Evolutionary conservation across 768 basidiomycete species (phyloP).

Genomic region (Lyophyllum shimeji): DNA sequence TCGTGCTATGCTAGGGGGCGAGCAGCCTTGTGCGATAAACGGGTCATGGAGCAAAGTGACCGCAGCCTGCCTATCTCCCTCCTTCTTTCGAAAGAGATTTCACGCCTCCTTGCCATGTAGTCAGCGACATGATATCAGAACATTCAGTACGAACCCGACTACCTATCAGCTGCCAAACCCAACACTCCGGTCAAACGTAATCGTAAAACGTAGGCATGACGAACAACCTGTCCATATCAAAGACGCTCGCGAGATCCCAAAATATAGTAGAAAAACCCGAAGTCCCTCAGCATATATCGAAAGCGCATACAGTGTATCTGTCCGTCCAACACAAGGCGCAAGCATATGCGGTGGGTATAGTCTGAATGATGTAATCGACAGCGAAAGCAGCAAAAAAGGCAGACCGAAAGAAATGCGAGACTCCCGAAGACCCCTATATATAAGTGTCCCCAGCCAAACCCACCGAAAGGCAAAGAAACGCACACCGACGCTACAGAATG

Average conservation of each 20-base stretch:
- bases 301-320: background rate
- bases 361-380: background rate
- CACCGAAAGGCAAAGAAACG: background rate
- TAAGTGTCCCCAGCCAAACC: background rate
- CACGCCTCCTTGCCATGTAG: too few relatives aligned
- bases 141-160: too few relatives aligned
- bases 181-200: too few relatives aligned
- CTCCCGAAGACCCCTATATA: background rate
- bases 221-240: background rate
- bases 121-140: too few relatives aligned
- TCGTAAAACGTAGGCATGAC: background rate
- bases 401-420: background rate
- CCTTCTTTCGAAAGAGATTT: too few relatives aligned
- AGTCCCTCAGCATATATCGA: background rate
- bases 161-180: too few relatives aligned
- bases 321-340: background rate
- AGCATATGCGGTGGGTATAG: too few relatives aligned
- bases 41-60: too few relatives aligned
- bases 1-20: too few relatives aligned
- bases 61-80: too few relatives aligned
- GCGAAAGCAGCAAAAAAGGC: background rate
- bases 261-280: background rate
- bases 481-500: background rate
- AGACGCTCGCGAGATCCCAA: background rate
- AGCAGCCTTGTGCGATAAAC: too few relatives aligned